Base-by-base conservation (phyloP, 2,329 filamentous ascomycete species). In the Lecanicillium sp. region DNA sequence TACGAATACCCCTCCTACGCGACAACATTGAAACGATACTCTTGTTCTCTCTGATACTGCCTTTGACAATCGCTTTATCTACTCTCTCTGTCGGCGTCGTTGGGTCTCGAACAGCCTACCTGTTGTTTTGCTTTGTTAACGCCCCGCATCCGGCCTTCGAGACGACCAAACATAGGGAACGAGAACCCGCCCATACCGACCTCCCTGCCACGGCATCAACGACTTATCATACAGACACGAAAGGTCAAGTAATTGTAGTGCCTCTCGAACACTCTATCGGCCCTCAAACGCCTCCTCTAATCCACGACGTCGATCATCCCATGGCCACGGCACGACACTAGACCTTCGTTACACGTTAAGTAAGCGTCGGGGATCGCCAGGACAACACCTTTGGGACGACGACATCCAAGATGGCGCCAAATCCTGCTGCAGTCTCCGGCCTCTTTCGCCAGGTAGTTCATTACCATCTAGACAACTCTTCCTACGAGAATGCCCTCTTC, bases 401-500 rank as follows among this genome's bases (percentile, higher is more conserved):
- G 13, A 29, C 29, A 15, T 37, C 33, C 46, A 59, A 40, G 43
- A 78, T 78, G 74, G 70, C 71, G 42, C 73, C 73, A 28, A 69
- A 67, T 41, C 65, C 58, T 47, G 61, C 65, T 36, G 65, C 67
- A 46, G 63, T 74, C 31, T 67, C 67, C 35, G 63, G 65, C 52
- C 63, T 77, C 45, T 52, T 82, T 42, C 70, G 72, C 52, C 76
- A 81, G 58, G 63, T 73, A 42, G 66, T 82, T 41, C 64, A 80
- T 52, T 80, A 82, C 55, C 77, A 82, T 51, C 79, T 98, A 59
- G 92, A 98, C 68, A 94, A 95, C 57, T 82, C 88, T 54, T 78
- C 89, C 28, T 73, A 84, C 55, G 80, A 89, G 40, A 96, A 94
- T 57, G 92, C 92, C 41, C 79, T 95, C 30, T 98, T 98, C 65